Evolutionary conservation across 805 yeast genomes (phyloP), one percentile per base, ranked within the genome.

Genomic region (Lipomyces kockii): DNA sequence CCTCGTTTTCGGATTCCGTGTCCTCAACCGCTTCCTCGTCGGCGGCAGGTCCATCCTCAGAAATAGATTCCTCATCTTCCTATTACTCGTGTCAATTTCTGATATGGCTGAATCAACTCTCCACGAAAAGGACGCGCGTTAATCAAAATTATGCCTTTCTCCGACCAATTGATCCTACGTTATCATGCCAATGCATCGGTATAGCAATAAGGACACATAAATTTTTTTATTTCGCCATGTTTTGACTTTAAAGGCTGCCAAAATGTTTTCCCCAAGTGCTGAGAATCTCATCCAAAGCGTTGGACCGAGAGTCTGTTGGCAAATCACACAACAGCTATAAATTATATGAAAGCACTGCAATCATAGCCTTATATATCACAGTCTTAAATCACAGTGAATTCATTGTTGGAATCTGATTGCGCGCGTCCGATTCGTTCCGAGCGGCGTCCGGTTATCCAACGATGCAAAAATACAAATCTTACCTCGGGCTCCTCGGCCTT

Each of bases 401-500:
- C 49, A 17, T 11, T 43, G 39, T 43, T 5, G 22, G 22, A 37
- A 37, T n/a, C 49, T 17, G 49, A 17, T 43, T 43, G 49, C 20
- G 22, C 22, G 49, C 49, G 49, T 43, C 49, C 49, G 34, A 54
- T 29, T 2, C 34, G 20, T 29, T 29, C 57, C 57, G 37, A 54
- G 57, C 37, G 12, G 57, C 37, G 12, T 52, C 17, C 14, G 7
- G 32, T 52, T 12, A 52, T 14, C 17, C 17, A 37, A 11, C 57
- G 9, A 53, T 53, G 8, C 39, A 29, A 54, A 8, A n/a, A n/a
- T n/a, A 5, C 14, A 32, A 35, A 22, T 4, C 69, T 39, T 62
- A 67, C 70, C 65, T 61, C 70, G n/a, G 70, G 70, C 69, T 65
- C 71, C 65, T 68, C 71, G 12, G 71, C 71, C 65, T 68, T 65